Evolutionary conservation across 192 early-diverging fungal species (phyloP), one percentile per base, ranked within the genome.

Genomic region (Coemansia sp.): DNA sequence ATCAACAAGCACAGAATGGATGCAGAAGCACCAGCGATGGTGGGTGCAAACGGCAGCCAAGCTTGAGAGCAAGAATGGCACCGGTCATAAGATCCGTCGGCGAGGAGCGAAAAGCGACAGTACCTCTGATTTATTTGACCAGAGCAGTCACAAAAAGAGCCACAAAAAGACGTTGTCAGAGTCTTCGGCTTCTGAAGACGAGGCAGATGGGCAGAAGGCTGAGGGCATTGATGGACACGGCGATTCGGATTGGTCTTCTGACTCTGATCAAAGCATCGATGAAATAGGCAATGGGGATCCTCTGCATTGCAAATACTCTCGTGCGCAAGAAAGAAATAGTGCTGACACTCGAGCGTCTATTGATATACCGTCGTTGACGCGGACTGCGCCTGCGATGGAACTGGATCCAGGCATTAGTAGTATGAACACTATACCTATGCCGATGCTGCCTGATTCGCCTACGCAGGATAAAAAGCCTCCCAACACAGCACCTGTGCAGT

Each of bases 21-120:
- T 83, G 80, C 75, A 78, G 66, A 61, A 64, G 33, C 75, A 83
- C 55, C 72, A 83, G 64, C 68, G 72, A n/a, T 83, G 80, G 80
- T 83, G 80, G 80, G 39, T 51, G 8, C 61, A 66, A 11, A 74
- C 79, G 15, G 79, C 79, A 5, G 72, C 64, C 8, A 73, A 66
- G 43, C 59, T 82, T 11, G 75, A 75, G 41, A 52, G 56, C 38
- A 72, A 52, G 38, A 36, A 38, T 17, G 66, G 45, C 9, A 57
- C 48, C 3, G 17, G 65, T 18, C 66, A 60, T 32, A 76, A 73
- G 57, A 56, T 82, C 18, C 71, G 61, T 15, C 65, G 79, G 39
- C 69, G 70, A 12, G 67, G 58, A 39, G 34, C 51, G 20, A 18
- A 35, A 14, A 15, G 56, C 17, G 78, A 75, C 17, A 56, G 65